Evolutionary conservation across 1,284 basidiomycete species (phyloP).

Genomic region (Cronartium ribicola): DNA sequence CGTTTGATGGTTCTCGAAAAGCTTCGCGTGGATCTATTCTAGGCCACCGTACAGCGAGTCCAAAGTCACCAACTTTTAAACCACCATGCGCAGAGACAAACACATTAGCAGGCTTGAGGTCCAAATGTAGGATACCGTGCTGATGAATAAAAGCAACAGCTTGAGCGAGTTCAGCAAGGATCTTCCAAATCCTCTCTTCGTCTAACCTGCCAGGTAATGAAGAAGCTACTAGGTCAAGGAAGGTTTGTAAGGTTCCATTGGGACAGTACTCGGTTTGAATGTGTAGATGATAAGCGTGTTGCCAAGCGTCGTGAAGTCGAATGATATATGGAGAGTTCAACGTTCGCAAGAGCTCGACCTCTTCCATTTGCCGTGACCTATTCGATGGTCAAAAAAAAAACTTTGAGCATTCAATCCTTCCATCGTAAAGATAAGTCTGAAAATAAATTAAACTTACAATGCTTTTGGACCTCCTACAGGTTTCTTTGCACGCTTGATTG

Average conservation of each 20-base stretch:
- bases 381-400: constrained; percentile 13
- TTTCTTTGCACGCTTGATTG: constrained; percentile 86
- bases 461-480: constrained; percentile 85
- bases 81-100: constrained; percentile 83
- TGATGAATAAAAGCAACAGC: constrained; percentile 83
- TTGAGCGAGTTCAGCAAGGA: constrained; percentile 75
- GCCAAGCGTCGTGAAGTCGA: constrained; percentile 92
- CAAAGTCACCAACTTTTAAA: constrained; percentile 98
- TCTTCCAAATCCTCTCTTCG: constrained; percentile 94
- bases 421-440: not conserved
- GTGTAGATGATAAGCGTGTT: constrained; percentile 81
- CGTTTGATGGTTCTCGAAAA: constrained; percentile 6
- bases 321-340: constrained; percentile 80
- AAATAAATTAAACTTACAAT: constrained; percentile 62
- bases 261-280: constrained; percentile 95
- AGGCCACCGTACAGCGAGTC: constrained; percentile 66
- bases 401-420: not conserved
- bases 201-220: constrained; percentile 72
- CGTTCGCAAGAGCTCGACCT: constrained; percentile 85
- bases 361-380: constrained; percentile 83
- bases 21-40: constrained; percentile 40
- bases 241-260: constrained; percentile 81
- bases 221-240: constrained; percentile 87
- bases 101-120: constrained; percentile 96
- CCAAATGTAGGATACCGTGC: constrained; percentile 85